Conservation (phyloP, 177 flowering plant species). For the Vitis hybrid region DNA sequence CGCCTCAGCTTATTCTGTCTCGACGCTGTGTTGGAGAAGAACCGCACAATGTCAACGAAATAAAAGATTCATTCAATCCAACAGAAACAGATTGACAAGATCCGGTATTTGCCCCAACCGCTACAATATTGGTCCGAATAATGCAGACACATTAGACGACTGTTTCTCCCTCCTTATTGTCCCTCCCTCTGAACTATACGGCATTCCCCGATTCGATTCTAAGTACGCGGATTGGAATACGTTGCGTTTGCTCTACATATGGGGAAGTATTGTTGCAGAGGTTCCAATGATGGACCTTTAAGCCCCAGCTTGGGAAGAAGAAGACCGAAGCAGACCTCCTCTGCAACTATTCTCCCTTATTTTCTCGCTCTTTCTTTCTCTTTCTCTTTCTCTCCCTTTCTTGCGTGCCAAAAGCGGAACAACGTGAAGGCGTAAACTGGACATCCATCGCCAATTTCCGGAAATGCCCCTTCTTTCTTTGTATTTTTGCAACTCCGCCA, state of each 20-base stretch:
- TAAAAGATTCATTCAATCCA: not conserved
- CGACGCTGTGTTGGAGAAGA: constrained; percentile 4
- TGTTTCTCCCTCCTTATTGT: no score
- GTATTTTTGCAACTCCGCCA: not conserved
- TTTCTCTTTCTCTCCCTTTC: not conserved
- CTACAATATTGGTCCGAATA: no score
- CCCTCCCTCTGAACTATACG: not conserved
- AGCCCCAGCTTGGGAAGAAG: not conserved
- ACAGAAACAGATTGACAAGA: not conserved
- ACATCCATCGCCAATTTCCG: not conserved
- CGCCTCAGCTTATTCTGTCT: constrained; percentile 12
- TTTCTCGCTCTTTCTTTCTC: constrained; percentile 5
- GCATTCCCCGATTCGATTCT: not conserved
- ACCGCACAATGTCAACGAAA: constrained; percentile 7
- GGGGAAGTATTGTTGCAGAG: constrained; percentile 4
- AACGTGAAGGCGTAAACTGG: constrained; percentile 18
- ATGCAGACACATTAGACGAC: no score
- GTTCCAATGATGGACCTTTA: constrained; percentile 1
- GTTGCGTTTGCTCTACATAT: not conserved
- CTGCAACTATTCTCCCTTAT: constrained; percentile 6
- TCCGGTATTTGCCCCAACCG: not conserved
- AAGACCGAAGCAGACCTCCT: constrained; percentile 1
- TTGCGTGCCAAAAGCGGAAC: constrained; percentile 2
- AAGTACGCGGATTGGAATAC: no score
- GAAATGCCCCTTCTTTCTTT: not conserved